These are phyloP conservation scores for Rhizomucor miehei DNA, from an alignment of 371 early-diverging fungal genomes.

Conservation along the genomic window DNA sequence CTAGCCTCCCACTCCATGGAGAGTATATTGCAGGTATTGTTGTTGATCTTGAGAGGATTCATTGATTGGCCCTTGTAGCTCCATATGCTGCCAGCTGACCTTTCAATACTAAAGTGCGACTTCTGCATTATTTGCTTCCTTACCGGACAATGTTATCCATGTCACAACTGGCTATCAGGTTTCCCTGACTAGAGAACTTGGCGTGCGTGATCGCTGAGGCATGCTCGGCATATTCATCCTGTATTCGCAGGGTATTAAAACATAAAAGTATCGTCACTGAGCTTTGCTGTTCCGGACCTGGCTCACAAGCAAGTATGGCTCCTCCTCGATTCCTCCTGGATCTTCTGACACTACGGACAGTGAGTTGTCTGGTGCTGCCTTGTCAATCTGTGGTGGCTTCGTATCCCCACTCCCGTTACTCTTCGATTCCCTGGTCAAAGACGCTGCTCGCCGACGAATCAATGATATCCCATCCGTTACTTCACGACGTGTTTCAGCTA, in stretches of 20 bases:
- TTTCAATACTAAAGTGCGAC: too few relatives aligned
- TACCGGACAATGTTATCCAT: constrained; percentile 63
- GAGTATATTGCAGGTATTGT: constrained; percentile 44
- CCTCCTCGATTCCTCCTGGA: constrained; percentile 18
- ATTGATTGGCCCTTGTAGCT: constrained; percentile 46
- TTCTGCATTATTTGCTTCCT: constrained; percentile 1
- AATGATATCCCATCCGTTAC: constrained; percentile 48
- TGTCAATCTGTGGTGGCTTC: constrained; percentile 14
- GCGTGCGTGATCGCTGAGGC: constrained; percentile 62
- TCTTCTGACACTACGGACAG: not conserved
- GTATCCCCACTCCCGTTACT: constrained; percentile 7
- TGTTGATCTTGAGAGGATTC: constrained; percentile 50
- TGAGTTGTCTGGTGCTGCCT: not conserved
- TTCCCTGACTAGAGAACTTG: constrained; percentile 57
- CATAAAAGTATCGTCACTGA: not conserved
- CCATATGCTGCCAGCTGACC: constrained; percentile 36
- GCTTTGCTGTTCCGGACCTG: constrained; percentile 22
- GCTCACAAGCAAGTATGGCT: constrained; percentile 44
- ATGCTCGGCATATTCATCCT: constrained; percentile 62
- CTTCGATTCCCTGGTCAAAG: constrained; percentile 22
- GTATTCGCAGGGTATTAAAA: not conserved
- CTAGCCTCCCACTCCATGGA: constrained; percentile 64
- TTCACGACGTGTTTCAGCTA: constrained; percentile 39
- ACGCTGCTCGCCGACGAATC: constrained; percentile 42
- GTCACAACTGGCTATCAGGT: constrained; percentile 64